Evolutionary conservation across 106 monocot genomes (phyloP).

Genomic region (Triglochin maritima): DNA sequence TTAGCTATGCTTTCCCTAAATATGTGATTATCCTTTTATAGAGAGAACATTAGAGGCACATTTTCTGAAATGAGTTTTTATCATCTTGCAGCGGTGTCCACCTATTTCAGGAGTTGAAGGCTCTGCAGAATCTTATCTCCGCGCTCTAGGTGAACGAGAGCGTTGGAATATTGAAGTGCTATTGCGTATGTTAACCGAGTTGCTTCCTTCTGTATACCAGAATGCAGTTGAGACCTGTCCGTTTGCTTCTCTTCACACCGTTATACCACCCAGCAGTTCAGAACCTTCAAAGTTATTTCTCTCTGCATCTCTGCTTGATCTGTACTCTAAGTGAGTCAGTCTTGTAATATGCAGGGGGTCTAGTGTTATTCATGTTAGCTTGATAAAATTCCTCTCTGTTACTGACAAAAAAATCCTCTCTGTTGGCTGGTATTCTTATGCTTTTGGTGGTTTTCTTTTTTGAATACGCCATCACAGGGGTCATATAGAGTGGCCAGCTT

Average conservation of each 20-base stretch:
- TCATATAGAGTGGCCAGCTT: conserved; percentile 70
- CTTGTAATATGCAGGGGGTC: neutral
- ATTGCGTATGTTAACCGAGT: conserved; percentile 65
- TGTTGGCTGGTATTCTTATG: neutral
- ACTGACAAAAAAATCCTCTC: neutral
- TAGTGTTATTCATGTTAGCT: neutral
- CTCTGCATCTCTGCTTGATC: conserved; percentile 51
- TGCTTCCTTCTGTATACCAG: conserved; percentile 70
- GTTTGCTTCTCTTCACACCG: conserved; percentile 17
- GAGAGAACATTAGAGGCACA: neutral
- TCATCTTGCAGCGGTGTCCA: conserved; percentile 63
- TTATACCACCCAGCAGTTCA: conserved; percentile 16
- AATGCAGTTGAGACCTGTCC: conserved; percentile 77
- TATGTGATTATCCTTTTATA: neutral
- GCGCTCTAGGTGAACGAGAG: conserved; percentile 79
- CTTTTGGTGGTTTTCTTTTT: neutral
- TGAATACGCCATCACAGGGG: conserved; percentile 33
- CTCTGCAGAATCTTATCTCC: conserved; percentile 75
- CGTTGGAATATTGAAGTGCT: conserved; percentile 95
- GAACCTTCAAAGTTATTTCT: conserved; percentile 40
- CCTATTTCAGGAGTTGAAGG: conserved; percentile 93
- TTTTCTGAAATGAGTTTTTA: neutral
- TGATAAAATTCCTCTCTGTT: too few species aligned
- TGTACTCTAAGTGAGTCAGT: conserved; percentile 66
- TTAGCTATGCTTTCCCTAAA: conserved; percentile 4